phyloP scores from a whole-genome alignment of 1,139 yeast species.

The Suhomyces bribrorum region DNA sequence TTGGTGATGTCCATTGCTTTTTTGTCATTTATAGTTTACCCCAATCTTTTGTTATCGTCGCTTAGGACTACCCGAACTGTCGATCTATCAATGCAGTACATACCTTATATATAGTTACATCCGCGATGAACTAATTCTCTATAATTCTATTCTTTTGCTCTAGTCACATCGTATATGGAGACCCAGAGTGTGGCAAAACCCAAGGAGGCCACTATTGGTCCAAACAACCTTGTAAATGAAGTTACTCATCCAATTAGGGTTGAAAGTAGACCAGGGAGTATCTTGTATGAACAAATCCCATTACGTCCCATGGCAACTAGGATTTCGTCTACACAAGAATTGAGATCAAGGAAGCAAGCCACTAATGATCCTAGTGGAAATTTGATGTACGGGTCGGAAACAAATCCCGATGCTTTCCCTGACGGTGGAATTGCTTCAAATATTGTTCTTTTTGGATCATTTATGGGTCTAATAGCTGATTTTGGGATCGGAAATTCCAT shows the following conservation, averaged over 20 bases:
- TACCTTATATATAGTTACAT: neutral
- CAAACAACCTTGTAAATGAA: neutral
- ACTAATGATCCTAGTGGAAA: slow-evolving; percentile 2
- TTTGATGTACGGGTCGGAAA: slow-evolving; percentile 12
- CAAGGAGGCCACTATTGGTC: neutral
- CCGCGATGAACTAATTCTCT: neutral
- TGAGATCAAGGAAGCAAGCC: slow-evolving; percentile 5
- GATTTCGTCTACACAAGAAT: slow-evolving; percentile 8
- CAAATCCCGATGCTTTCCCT: slow-evolving; percentile 45
- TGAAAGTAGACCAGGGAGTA: neutral
- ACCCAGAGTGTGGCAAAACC: neutral
- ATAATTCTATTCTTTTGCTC: neutral
- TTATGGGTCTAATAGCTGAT: slow-evolving; percentile 57
- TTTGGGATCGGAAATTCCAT: slow-evolving; percentile 62
- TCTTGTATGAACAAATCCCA: slow-evolving; percentile 1
- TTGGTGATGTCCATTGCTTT: neutral
- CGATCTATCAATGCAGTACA: neutral
- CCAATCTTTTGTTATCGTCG: neutral
- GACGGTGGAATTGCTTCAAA: slow-evolving; percentile 65
- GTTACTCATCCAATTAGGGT: neutral
- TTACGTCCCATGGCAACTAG: slow-evolving; percentile 6
- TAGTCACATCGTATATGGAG: neutral
- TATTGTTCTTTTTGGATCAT: slow-evolving; percentile 61
- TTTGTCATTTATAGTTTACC: neutral
- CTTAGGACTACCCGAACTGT: neutral